Base-by-base conservation (phyloP, 2,329 filamentous ascomycete genomes). In the Fusarium nematophilum region DNA sequence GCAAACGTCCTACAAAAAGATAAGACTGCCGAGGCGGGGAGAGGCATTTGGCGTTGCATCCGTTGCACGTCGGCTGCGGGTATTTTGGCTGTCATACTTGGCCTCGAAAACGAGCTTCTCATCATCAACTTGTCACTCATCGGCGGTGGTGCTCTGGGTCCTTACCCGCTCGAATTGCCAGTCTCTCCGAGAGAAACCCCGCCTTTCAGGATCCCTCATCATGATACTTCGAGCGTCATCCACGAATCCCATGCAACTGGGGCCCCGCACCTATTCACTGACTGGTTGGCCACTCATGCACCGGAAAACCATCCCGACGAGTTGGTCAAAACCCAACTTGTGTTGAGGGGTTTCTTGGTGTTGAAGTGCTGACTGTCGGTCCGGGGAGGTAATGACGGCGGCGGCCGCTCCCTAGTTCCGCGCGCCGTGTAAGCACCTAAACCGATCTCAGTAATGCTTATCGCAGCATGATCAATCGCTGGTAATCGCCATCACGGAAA, bases 141-240 rank as follows among this genome's bases (percentile, higher is more conserved):
- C n/a, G n/a, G n/a, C n/a, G n/a, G n/a, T n/a, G n/a, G n/a, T n/a
- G n/a, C n/a, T n/a, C n/a, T n/a, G n/a, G n/a, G 21, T 21, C 21
- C 21, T 21, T 33, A 36, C 33, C n/a, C 44, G 11, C 45, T 29
- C 54, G 14, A 48, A 48, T 33, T 46, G 55, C 15, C 40, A 49
- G 57, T 61, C 60, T 47, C 59, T 57, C 59, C 59, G 55, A 62
- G 53, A 62, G 49, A 14, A 18, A 17, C 62, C 61, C 61, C 58
- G 37, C 38, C 47, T 49, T 64, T 57, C 13, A 33, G 30, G 11
- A 33, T 33, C 15, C n/a, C 6, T 21, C 4, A 21, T 21, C 21
- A 21, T 21, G 61, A 53, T 64, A 54, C 40, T 25, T 25, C 10
- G 25, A 61, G 60, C 60, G 60, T 64, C 60, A 63, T 63, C 48